Base-by-base conservation (phyloP, 257 asterid genomes). In the Plectranthus barbatus region DNA sequence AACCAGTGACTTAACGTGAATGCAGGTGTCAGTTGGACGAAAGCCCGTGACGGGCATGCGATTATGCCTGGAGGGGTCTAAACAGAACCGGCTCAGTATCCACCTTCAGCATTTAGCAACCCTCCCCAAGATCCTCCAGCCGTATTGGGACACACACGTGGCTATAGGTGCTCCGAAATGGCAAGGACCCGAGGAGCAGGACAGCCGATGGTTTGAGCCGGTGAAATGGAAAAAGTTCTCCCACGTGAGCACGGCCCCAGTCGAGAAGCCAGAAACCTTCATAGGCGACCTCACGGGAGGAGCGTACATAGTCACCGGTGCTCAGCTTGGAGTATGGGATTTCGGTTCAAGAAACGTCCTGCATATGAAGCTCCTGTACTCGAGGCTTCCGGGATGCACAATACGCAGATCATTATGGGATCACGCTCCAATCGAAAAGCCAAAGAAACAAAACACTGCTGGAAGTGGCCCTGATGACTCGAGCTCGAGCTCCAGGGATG, bases 141-240 rank as follows among this genome's bases (percentile, higher is more conserved):
- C 99, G 33, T 96, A 92, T 26, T 92, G 99, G 99, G 97, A 92
- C 45, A 18, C 97, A 0, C 99, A 92, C 81, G 60, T 92, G 76
- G 95, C 99, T 29, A 92, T 92, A 17, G 99, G 99, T 31, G 96
- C 99, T 5, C 99, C 99, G 5, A 85, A 76, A 74, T 92, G 96
- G 99, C 93, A 87, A 67, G 99, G 99, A 4, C 99, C 99, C 0
- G 99, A 93, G 63, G 99, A 93, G 80, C 99, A 93, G 69, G 99
- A 93, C 64, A 90, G 99, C 83, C 78, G 99, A 64, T 93, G 99
- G 99, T 93, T 93, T 48, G 99, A 93, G 63, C 99, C 99, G 0
- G 87, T 93, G 31, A 93, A 93, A 74, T 93, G 99, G 99, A 93
- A 90, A 54, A 93, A 81, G 56, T 93, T 89, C 69, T 93, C 99